Percentiles rank a stretch among this genome's conserved stretches.
phyloP scores from a whole-genome alignment of 768 basidiomycete genomes.

The Trametes coccinea region DNA sequence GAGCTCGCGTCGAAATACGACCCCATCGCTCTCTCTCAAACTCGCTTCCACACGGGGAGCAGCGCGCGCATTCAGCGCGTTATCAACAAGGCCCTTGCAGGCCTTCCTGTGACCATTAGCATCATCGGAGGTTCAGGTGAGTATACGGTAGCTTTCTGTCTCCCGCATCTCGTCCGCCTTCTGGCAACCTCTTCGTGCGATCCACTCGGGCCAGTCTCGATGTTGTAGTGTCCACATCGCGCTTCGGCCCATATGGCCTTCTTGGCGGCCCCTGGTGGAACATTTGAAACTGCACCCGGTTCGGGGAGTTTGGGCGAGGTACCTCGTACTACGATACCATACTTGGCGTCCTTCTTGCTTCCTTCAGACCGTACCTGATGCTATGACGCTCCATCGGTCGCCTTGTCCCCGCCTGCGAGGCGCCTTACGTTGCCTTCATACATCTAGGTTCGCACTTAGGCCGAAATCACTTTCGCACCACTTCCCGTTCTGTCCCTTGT shows the following conservation, averaged over 20 bases:
- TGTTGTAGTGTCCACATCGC: background rate
- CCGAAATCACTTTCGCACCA: no score
- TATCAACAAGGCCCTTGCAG: constrained; percentile 79
- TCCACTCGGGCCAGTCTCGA: background rate
- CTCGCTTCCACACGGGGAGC: constrained; percentile 74
- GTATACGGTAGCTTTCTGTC: constrained; percentile 25
- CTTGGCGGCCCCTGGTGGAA: background rate
- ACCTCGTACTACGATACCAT: background rate
- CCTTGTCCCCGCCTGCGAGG: background rate
- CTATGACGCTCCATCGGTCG: constrained; percentile 5
- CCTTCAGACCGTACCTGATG: background rate
- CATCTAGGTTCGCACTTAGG: background rate
- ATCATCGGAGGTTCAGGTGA: constrained; percentile 86
- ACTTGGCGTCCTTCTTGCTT: constrained; percentile 1
- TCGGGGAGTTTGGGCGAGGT: constrained; percentile 4
- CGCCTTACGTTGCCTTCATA: constrained; percentile 13
- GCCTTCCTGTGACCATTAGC: constrained; percentile 86
- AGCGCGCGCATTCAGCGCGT: constrained; percentile 81
- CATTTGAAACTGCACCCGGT: background rate
- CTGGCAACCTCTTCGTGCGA: background rate
- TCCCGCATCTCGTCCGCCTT: background rate
- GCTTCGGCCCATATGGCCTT: background rate
- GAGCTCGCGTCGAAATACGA: constrained; percentile 79
- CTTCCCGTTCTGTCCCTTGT: background rate
- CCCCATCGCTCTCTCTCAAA: constrained; percentile 68